Conservation (phyloP, 1,139 yeast species). For the Kodamaea ohmeri region DNA sequence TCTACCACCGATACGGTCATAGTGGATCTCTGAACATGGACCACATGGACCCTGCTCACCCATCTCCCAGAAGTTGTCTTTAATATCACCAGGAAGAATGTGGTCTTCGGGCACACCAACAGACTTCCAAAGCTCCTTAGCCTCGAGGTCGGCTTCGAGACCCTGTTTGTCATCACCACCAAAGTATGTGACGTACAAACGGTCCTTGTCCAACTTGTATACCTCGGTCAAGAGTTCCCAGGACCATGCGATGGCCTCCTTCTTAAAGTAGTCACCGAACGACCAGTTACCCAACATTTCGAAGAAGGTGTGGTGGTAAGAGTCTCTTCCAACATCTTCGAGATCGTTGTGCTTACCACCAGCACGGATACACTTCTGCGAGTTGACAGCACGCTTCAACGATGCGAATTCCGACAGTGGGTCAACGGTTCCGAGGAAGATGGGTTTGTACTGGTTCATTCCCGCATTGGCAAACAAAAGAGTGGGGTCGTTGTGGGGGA, state of each 20-base stretch:
- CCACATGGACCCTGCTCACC: conserved; percentile 99
- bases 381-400: conserved; percentile 86
- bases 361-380: conserved; percentile 98
- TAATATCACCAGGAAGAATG: conserved; percentile 83
- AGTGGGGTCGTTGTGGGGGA: conserved; percentile 97
- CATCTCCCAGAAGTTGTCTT: conserved; percentile 99
- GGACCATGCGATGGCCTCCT: conserved; percentile 82
- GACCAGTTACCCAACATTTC: conserved; percentile 99
- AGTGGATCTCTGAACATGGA: conserved; percentile 96
- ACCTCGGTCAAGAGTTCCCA: conserved; percentile 90
- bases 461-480: conserved; percentile 95
- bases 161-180: conserved; percentile 87
- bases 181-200: conserved; percentile 91
- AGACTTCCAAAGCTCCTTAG: conserved; percentile 78
- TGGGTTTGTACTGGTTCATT: conserved; percentile 98
- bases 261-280: conserved; percentile 95
- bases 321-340: conserved; percentile 97
- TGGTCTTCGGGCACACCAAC: conserved; percentile 92
- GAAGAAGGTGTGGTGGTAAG: conserved; percentile 96
- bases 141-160: conserved; percentile 92
- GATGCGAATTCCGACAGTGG: conserved; percentile 84
- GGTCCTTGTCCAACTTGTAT: conserved; percentile 71
- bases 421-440: conserved; percentile 93
- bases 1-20: conserved; percentile 97
- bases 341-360: conserved; percentile 99